phyloP scores from a whole-genome alignment of 306 rosid genomes.

The Castanopsis chinensis region DNA sequence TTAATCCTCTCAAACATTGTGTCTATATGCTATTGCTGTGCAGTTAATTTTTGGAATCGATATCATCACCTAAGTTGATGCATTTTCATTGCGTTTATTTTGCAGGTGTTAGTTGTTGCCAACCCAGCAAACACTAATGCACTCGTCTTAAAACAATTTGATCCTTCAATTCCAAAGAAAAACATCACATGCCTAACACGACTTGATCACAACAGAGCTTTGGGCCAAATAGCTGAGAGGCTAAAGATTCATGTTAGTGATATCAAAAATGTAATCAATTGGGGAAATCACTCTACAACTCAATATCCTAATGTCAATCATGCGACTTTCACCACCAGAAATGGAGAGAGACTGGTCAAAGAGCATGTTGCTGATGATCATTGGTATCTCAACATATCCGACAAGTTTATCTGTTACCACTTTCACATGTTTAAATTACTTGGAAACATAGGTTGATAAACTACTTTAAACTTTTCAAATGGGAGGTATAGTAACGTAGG shows the following conservation, averaged over 20 bases:
- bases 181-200: conserved; percentile 83
- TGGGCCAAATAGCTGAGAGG: conserved; percentile 84
- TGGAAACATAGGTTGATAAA: not conserved
- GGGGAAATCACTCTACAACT: conserved; percentile 97
- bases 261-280: conserved; percentile 76
- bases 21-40: not conserved
- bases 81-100: not conserved
- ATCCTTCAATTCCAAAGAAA: conserved; percentile 78
- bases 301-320: conserved; percentile 93
- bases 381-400: conserved; percentile 43
- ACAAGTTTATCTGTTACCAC: not conserved
- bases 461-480: too few species aligned
- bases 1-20: too few species aligned
- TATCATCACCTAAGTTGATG: conserved; percentile 3
- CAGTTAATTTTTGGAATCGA: not conserved
- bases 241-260: conserved; percentile 63
- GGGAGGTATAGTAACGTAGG: too few species aligned
- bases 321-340: conserved; percentile 44
- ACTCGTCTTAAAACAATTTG: conserved; percentile 76
- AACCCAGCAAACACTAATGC: conserved; percentile 95
- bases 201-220: conserved; percentile 84
- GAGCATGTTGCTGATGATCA: conserved; percentile 54
- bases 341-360: conserved; percentile 46
- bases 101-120: conserved; percentile 86
- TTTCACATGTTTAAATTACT: not conserved